Base-by-base conservation (phyloP, 2,329 filamentous ascomycete species). In the Xylariaceae sp. region DNA sequence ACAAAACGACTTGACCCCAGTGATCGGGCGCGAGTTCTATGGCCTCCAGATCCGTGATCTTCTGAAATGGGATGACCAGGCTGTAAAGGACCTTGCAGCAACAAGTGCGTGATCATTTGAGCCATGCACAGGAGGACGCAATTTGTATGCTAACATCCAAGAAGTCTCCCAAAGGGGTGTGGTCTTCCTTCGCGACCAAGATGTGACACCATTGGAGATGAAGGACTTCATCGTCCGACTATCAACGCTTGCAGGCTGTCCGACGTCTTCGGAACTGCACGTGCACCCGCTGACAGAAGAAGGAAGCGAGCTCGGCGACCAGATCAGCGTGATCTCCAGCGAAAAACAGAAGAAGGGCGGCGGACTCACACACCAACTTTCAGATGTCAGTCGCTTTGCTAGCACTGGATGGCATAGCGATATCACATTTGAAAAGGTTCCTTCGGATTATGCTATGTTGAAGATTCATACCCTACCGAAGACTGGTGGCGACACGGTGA, bases 301-400 rank as follows among this genome's bases (percentile, higher is more conserved):
- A 47, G 68, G 67, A 16, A 71, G 68, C 42, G 71, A 78, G 50
- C 63, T 74, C 1, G 72, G 73, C 28, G 73, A 78, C 51, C 68
- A 80, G 54, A 72, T 80, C 48, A 73, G 67, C 41, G 72, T 78
- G 40, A 79, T 80, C 56, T 75, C 70, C 41, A 72, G 71, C 38
- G 69, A 74, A 57, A 72, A 74, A 64, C 67, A 76, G 55, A 71
- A 74, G 63, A 75, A 76, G 57, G 69, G 71, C 19, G 70, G 72
- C 50, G 71, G 71, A 50, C 54, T 75, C 43, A 74, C 72, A 22
- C 69, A 75, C 53, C 65, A 71, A 49, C 61, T 73, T 43, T 74
- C 67, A 50, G 72, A 73, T 49, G 69, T 71, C 34, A 71, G 66
- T 50, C 65, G 71, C 17, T 70, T 69, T 39, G 72, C 72, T 19